Percentiles rank a stretch among this genome's conserved stretches.
These are phyloP conservation scores for Hypoxylon lienhwacheense DNA, from an alignment of 495 filamentous ascomycete genomes.

Conservation along the genomic window DNA sequence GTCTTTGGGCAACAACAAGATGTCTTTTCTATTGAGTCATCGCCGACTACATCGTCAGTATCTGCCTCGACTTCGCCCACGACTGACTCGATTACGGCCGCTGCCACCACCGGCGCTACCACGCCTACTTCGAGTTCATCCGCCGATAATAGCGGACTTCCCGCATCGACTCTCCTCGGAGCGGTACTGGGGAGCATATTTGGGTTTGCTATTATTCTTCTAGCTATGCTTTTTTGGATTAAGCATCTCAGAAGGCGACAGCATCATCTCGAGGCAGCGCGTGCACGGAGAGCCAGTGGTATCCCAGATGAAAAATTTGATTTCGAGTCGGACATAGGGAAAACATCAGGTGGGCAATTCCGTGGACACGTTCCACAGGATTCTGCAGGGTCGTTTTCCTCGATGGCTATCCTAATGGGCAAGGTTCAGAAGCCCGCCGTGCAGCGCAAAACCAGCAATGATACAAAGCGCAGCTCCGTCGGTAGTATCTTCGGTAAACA, in stretches of 20 bases:
- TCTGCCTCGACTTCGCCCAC: constrained; percentile 37
- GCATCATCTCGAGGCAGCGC: constrained; percentile 49
- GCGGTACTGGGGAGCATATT: constrained; percentile 78
- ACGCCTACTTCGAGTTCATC: too few species aligned
- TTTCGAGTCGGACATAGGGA: constrained; percentile 57
- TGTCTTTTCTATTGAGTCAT: constrained; percentile 36
- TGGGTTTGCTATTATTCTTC: constrained; percentile 69
- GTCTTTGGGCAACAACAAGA: constrained; percentile 57
- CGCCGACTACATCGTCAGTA: constrained; percentile 46
- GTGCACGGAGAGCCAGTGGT: constrained; percentile 54
- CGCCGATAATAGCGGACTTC: constrained; percentile 42
- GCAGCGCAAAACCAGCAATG: constrained; percentile 52
- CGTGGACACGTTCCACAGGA: constrained; percentile 50
- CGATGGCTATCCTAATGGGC: constrained; percentile 60
- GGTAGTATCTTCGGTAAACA: constrained; percentile 54
- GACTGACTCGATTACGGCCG: constrained; percentile 34
- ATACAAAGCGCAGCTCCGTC: constrained; percentile 44
- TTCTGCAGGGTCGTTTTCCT: constrained; percentile 56
- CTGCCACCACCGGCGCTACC: constrained; percentile 43
- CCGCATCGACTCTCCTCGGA: constrained; percentile 67
- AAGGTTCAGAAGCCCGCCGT: constrained; percentile 45
- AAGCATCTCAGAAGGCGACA: constrained; percentile 57
- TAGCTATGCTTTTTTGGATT: constrained; percentile 67
- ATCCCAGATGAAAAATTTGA: constrained; percentile 56
- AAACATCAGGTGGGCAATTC: constrained; percentile 48